Evolutionary conservation across 2,329 filamentous ascomycete genomes (phyloP).

Genomic region (Xylaria sp.): DNA sequence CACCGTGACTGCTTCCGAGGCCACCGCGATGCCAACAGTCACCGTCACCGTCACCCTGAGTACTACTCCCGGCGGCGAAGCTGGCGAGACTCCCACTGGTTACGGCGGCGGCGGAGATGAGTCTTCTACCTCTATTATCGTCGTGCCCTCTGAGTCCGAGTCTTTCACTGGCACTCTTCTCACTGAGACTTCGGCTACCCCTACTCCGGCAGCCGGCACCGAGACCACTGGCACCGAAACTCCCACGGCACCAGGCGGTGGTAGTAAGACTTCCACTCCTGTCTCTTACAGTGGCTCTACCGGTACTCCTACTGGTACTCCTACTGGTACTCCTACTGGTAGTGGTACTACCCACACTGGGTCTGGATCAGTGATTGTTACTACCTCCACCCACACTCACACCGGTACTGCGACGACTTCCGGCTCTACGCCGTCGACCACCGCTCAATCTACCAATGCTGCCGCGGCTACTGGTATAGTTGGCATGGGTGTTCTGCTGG

Average conservation of each 20-base stretch:
- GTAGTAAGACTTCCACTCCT: not conserved
- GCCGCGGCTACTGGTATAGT: conserved; percentile 22
- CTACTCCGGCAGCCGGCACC: conserved; percentile 8
- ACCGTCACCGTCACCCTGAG: conserved; percentile 23
- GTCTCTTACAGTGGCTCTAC: conserved; percentile 11
- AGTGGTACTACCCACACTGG: conserved; percentile 11
- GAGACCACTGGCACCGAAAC: conserved; percentile 11
- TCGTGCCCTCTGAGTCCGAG: conserved; percentile 9
- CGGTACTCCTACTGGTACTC: too few species aligned
- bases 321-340: conserved; percentile 4
- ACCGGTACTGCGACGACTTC: conserved; percentile 9
- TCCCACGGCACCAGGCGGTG: not conserved
- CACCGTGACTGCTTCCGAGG: conserved; percentile 30
- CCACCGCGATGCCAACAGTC: conserved; percentile 4
- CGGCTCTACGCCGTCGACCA: not conserved
- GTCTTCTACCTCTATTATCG: conserved; percentile 14
- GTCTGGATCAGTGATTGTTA: conserved; percentile 9
- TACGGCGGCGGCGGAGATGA: conserved; percentile 21
- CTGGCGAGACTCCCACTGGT: conserved; percentile 20
- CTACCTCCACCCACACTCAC: conserved; percentile 4
- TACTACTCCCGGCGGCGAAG: conserved; percentile 1
- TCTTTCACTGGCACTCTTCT: conserved; percentile 12
- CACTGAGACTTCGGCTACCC: conserved; percentile 24
- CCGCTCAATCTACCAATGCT: conserved; percentile 14
- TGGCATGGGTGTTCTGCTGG: conserved; percentile 28